Base-by-base conservation (phyloP, 352 stramenopile species). In the Ophiocytium majus region DNA sequence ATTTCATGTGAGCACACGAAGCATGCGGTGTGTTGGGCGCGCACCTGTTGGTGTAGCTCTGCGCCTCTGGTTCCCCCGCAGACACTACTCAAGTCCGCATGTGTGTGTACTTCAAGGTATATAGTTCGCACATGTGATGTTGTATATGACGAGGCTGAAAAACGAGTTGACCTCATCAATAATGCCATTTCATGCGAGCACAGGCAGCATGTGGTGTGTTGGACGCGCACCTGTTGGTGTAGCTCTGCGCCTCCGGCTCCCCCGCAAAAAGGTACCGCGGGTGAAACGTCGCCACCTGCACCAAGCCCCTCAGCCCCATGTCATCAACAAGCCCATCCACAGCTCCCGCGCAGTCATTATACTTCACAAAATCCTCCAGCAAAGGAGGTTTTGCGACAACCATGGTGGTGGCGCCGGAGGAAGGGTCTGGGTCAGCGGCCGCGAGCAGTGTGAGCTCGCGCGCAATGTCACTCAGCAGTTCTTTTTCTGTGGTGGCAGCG, bases 321-420 rank as follows among this genome's bases (percentile, higher is more conserved):
- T 86, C 63, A 35, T 88, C 84, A 43, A 88, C 82, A n/a, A 88
- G 50, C 23, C 86, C 80, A 50, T 88, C 79, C 57, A 88, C 64
- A n/a, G 71, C 37, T 14, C 75, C 84, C 31, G 50, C 83, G 28
- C 76, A 17, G 32, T 78, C 66, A 17, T 43, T 78, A 14, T 78
- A 88, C 34, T 85, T 79, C 14, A 50, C 32, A n/a, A 88, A 88
- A 17, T 83, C 76, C 33, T 74, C 33, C n/a, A 82, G 43, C 14
- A 88, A 28, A 10, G 84, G 84, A 9, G 84, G 84, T 9, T 79
- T 19, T 33, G 80, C 84, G 32, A 88, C 75, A 1, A 88, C 84
- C 49, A 88, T 66, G 35, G 80, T 88, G 17, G 84, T 88, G 9
- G 81, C 71, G 63, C 79, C 84, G 10, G 17, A 19, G 9, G 50